phyloP scores from a whole-genome alignment of 1,284 basidiomycete genomes.

The Vanrija pseudolonga region DNA sequence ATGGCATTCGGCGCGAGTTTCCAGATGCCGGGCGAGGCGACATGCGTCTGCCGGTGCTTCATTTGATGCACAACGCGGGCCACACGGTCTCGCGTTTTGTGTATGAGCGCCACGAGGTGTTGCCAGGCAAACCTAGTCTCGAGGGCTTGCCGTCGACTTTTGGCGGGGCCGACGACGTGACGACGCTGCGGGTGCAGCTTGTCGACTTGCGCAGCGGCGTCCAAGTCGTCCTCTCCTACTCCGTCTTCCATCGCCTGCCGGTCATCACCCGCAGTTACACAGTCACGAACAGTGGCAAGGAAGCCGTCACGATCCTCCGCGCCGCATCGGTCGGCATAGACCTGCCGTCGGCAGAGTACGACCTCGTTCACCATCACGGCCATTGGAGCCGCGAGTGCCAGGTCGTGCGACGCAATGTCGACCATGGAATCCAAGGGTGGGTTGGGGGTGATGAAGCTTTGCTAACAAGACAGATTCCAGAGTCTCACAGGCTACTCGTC shows the following conservation, averaged over 20 bases:
- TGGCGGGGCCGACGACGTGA: constrained; percentile 13
- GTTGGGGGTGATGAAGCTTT: background rate
- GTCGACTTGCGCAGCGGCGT: constrained; percentile 13
- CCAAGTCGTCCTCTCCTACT: constrained; percentile 18
- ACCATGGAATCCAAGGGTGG: constrained; percentile 29
- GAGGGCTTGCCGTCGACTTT: constrained; percentile 26
- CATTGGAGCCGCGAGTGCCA: constrained; percentile 29
- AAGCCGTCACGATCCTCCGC: constrained; percentile 19
- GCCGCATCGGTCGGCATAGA: constrained; percentile 25
- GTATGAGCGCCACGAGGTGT: constrained; percentile 13
- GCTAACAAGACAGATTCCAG: constrained; percentile 21
- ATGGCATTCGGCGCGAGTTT: constrained; percentile 11
- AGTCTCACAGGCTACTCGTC: constrained; percentile 29
- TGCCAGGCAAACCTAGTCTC: constrained; percentile 12
- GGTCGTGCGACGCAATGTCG: constrained; percentile 15
- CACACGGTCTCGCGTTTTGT: constrained; percentile 9
- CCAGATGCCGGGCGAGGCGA: constrained; percentile 27
- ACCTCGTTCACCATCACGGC: constrained; percentile 25
- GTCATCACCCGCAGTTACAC: constrained; percentile 19
- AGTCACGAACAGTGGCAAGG: constrained; percentile 19
- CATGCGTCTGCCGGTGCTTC: constrained; percentile 23
- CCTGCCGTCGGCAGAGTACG: constrained; percentile 21
- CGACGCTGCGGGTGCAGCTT: constrained; percentile 21
- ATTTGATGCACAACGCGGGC: constrained; percentile 6
- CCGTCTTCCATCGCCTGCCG: constrained; percentile 15